phyloP scores from a whole-genome alignment of 2,329 filamentous ascomycete genomes.

The Aspergillus arachidicola region DNA sequence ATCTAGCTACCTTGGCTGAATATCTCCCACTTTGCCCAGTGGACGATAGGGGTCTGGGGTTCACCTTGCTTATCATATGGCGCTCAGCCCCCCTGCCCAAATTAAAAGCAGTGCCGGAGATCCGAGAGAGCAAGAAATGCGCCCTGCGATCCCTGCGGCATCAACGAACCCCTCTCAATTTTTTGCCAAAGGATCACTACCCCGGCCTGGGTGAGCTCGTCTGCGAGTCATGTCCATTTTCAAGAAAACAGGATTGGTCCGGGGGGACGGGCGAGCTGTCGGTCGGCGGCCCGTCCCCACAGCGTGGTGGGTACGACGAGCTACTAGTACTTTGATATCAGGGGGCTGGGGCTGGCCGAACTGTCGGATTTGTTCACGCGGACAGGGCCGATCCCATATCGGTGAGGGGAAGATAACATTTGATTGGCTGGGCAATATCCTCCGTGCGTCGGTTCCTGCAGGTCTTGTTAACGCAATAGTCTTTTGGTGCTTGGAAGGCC shows the following conservation, averaged over 20 bases:
- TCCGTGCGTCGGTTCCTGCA: neutral
- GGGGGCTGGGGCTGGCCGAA: neutral
- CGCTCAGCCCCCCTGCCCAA: neutral
- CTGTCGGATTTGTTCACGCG: neutral
- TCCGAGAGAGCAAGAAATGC: neutral
- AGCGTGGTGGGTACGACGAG: neutral
- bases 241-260: neutral
- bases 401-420: slow-evolving; percentile 1
- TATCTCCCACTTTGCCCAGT: neutral
- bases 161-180: neutral
- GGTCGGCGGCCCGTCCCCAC: neutral
- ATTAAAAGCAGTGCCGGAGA: neutral
- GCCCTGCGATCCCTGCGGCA: neutral
- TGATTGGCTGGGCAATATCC: neutral
- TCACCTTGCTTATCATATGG: slow-evolving; percentile 4
- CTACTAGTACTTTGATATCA: neutral
- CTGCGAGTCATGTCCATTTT: neutral
- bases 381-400: neutral
- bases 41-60: neutral
- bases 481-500: neutral
- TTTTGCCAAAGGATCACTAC: neutral
- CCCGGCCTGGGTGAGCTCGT: neutral
- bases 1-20: neutral
- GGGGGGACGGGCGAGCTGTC: neutral
- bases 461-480: neutral